These are phyloP conservation scores for Neonothopanus nambi DNA, from an alignment of 1,284 basidiomycete species.

Conservation along the genomic window DNA sequence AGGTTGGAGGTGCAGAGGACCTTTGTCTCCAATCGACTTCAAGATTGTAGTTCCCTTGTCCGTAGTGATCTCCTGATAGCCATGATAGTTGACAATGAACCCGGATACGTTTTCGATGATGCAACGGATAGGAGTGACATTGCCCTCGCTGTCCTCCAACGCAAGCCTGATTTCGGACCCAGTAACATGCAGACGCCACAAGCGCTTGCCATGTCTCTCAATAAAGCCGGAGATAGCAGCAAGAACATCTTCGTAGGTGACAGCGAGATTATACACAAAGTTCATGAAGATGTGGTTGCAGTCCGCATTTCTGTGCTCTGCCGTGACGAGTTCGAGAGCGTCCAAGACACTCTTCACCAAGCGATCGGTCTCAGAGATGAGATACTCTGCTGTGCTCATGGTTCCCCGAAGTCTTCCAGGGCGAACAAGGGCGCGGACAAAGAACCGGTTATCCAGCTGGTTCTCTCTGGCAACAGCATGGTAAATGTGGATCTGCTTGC, in stretches of 20 bases:
- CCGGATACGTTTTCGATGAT: slow-evolving; percentile 99
- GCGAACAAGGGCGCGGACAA: slow-evolving; percentile 94
- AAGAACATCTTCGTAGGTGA: slow-evolving; percentile 95
- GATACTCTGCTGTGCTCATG: slow-evolving; percentile 94
- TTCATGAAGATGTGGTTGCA: slow-evolving; percentile 98
- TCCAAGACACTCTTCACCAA: slow-evolving; percentile 94
- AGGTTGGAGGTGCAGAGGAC: slow-evolving; percentile 90
- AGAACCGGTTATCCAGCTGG: slow-evolving; percentile 96
- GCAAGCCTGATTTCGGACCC: slow-evolving; percentile 96
- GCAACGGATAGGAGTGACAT: slow-evolving; percentile 93
- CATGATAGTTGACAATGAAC: slow-evolving; percentile 98
- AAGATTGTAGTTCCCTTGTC: slow-evolving; percentile 94
- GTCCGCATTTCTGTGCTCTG: slow-evolving; percentile 86
- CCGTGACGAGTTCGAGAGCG: slow-evolving; percentile 89
- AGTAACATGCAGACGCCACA: slow-evolving; percentile 98
- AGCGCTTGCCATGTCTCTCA: slow-evolving; percentile 94
- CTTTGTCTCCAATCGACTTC: slow-evolving; percentile 95
- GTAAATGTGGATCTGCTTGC: slow-evolving; percentile 96
- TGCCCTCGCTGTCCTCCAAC: slow-evolving; percentile 91
- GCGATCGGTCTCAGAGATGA: slow-evolving; percentile 97
- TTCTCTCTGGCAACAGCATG: slow-evolving; percentile 95
- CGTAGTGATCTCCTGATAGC: slow-evolving; percentile 98
- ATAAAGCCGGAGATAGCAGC: slow-evolving; percentile 97
- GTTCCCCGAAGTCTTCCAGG: slow-evolving; percentile 91
- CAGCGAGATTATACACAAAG: slow-evolving; percentile 95